Base-by-base conservation (phyloP, 2,329 filamentous ascomycete genomes). In the Dendrostoma leiphaemia region DNA sequence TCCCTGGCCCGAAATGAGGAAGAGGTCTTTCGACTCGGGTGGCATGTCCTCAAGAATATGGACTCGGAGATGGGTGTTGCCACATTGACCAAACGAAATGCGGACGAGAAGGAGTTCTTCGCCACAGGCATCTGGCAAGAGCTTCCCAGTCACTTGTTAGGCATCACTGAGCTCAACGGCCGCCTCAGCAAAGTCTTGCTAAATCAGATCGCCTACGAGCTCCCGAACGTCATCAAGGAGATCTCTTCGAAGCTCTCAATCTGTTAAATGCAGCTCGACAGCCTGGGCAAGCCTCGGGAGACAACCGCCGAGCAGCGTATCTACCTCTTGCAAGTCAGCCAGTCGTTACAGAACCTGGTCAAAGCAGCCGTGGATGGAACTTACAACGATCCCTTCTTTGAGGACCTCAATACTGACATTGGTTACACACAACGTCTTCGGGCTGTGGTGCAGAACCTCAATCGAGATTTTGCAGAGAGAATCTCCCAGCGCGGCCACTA, bases 31-130 rank as follows among this genome's bases (percentile, higher is more conserved):
- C 32, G 53, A 2, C 44, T 44, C 15, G 21, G 45, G 0, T 73
- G 75, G 76, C 74, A 78, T 50, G 67, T 78, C 48, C 53, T 79
- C 19, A 73, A 67, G 54, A 79, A 79, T 45, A 60, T 72, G 9
- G 62, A 51, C 6, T 63, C 68, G 2, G 59, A 59, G 1, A 53
- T 63, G 12, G 44, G 52, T 9, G 24, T 49, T 0, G 53, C 48
- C 4, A 59, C 52, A 1, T 40, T 59, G n/a, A 41, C 51, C 6
- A 59, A 58, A n/a, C 54, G 63, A 13, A 47, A 65, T 29, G 21
- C 52, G 10, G 23, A 49, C 21, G 57, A 64, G 41, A 37, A 58
- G 41, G 23, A 8, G 8, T 64, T 64, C 51, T 57, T 54, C 46
- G 35, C 40, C 0, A 15, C 34, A 28, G 69, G 70, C 0, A 61